Evolutionary conservation across 2,329 filamentous ascomycete species (phyloP), one percentile per base, ranked within the genome.

Genomic region (Fusarium nygamai): DNA sequence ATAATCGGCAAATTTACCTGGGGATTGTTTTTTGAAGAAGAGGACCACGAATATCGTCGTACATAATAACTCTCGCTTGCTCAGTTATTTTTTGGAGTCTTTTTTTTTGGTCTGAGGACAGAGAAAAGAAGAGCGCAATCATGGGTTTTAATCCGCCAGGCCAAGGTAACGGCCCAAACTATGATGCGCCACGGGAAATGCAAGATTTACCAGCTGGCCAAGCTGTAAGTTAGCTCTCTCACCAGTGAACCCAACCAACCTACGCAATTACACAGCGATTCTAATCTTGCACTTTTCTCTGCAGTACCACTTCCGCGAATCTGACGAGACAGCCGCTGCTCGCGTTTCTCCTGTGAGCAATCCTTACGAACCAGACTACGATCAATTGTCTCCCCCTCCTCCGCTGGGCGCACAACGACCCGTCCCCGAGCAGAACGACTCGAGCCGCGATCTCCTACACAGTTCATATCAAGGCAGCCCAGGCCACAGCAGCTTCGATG

Each of bases 161-260:
- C 38, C 67, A 61, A 44, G 59, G 31, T 6, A 67, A 33, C n/a
- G 67, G 67, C 65, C 67, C 67, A 53, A 57, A 72, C 48, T 74
- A 74, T 61, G 72, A 75, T 57, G 60, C 64, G 34, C 72, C 72
- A 47, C 73, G 72, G 34, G 67, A 69, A 51, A 74, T 76, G 74
- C 75, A 76, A 64, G 70, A 76, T 57, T 59, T 76, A 31, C 75
- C 75, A 16, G 72, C 75, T 39, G 67, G 67, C n/a, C 67, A 76
- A 27, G 71, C 75, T 43, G 75, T 76, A 63, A 70, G 75, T 75
- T 69, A 47, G 43, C 61, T 47, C 31, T 29, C 24, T 38, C 22
- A 11, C 31, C 41, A n/a, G n/a, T 20, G n/a, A 51, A 10, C 9
- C 22, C 24, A 33, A 33, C 19, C 17, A 33, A 27, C 27, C 22